These are phyloP conservation scores for Scedosporium minutisporum DNA, from an alignment of 2,329 filamentous ascomycete species.

Conservation along the genomic window DNA sequence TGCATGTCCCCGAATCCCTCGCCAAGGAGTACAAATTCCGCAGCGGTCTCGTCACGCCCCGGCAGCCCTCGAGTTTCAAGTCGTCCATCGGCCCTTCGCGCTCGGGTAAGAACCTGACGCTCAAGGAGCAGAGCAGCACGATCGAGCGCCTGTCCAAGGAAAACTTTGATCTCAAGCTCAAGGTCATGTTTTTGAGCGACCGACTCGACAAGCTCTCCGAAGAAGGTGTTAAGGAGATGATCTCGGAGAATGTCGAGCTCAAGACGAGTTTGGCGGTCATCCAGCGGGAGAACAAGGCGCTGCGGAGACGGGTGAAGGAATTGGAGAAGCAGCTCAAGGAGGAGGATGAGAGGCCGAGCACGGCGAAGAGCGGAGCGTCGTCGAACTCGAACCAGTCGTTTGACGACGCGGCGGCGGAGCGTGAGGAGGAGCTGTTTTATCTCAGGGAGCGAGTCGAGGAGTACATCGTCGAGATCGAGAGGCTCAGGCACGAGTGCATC, in stretches of 20 bases:
- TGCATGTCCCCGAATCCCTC: conserved; percentile 82
- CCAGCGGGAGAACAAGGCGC: conserved; percentile 79
- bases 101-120: conserved; percentile 63
- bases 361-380: conserved; percentile 44
- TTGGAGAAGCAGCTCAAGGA: conserved; percentile 71
- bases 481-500: conserved; percentile 67
- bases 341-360: conserved; percentile 52
- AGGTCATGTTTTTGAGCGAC: conserved; percentile 94
- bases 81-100: conserved; percentile 41
- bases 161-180: conserved; percentile 94
- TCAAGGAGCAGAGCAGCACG: conserved; percentile 96
- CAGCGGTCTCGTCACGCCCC: conserved; percentile 52
- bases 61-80: conserved; percentile 36
- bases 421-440: conserved; percentile 79
- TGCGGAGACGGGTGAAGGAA: conserved; percentile 75
- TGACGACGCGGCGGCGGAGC: conserved; percentile 53
- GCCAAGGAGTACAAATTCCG: conserved; percentile 78
- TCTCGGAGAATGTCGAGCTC: conserved; percentile 91
- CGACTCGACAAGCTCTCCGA: conserved; percentile 88
- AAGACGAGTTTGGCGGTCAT: conserved; percentile 82
- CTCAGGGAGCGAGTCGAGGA: conserved; percentile 79
- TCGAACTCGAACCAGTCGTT: conserved; percentile 47
- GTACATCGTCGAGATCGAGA: conserved; percentile 74
- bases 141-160: conserved; percentile 95
- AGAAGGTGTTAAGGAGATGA: conserved; percentile 95